phyloP scores from a whole-genome alignment of 1,284 basidiomycete species.

The Sanguinoderma infundibulare region DNA sequence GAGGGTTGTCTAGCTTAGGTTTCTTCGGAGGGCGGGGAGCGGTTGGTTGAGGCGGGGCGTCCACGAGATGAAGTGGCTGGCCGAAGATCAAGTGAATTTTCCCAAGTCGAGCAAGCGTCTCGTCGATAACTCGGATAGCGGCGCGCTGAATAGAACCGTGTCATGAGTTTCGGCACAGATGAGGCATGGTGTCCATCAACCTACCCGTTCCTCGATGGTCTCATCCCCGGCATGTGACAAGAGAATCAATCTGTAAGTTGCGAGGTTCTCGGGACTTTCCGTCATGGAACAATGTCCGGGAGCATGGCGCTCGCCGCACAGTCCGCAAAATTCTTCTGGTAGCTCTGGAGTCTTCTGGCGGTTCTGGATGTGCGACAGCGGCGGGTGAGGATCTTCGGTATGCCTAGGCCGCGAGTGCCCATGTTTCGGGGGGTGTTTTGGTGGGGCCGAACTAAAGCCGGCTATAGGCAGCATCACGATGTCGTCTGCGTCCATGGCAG shows the following conservation, averaged over 20 bases:
- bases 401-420: conserved; percentile 1
- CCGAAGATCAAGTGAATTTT: conserved; percentile 57
- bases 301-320: conserved; percentile 62
- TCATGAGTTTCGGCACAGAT: conserved; percentile 5
- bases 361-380: conserved; percentile 26
- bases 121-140: conserved; percentile 70
- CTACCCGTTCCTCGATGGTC: conserved; percentile 63
- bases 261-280: conserved; percentile 63
- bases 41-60: conserved; percentile 27
- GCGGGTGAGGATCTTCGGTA: conserved; percentile 7
- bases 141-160: conserved; percentile 46
- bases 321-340: conserved; percentile 48
- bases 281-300: conserved; percentile 64
- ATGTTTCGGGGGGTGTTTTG: conserved; percentile 4
- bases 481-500: conserved; percentile 19
- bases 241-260: conserved; percentile 69
- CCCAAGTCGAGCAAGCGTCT: conserved; percentile 57
- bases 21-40: conserved; percentile 14
- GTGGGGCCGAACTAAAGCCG: conserved; percentile 3
- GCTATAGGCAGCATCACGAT: conserved; percentile 16
- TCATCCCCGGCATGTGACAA: conserved; percentile 65
- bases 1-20: conserved; percentile 13
- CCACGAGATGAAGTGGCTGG: conserved; percentile 63
- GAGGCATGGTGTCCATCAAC: conserved; percentile 23
- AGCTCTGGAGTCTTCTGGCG: conserved; percentile 14